These are phyloP conservation scores for Cornus suecica DNA, from an alignment of 148 eudicot genomes.

Conservation along the genomic window DNA sequence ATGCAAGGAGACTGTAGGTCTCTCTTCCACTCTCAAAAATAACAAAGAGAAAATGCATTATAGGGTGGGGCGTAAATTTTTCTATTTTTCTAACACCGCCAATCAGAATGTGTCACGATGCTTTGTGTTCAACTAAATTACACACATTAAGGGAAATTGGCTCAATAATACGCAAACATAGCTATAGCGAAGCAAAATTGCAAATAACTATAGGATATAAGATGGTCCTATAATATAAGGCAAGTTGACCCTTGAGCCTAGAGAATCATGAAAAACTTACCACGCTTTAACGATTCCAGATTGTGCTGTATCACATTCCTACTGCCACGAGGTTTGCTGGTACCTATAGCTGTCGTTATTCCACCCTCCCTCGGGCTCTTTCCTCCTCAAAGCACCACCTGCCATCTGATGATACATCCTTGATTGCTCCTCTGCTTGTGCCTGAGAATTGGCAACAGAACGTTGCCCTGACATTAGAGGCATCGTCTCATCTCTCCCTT, in stretches of 20 bases:
- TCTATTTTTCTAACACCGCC: neutral
- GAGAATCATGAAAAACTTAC: constrained; percentile 20
- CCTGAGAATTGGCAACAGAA: constrained; percentile 46
- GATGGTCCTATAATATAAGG: neutral
- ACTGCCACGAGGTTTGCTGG: constrained; percentile 78
- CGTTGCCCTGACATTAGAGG: constrained; percentile 41
- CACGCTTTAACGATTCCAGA: constrained; percentile 9
- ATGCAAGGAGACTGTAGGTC: no score
- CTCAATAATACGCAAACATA: neutral
- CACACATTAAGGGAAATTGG: neutral
- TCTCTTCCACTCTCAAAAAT: neutral
- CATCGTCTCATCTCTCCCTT: constrained; percentile 51
- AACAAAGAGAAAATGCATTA: neutral
- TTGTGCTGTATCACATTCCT: constrained; percentile 13
- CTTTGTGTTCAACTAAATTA: neutral
- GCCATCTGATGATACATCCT: constrained; percentile 53
- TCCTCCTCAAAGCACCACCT: constrained; percentile 65
- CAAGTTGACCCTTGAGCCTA: neutral
- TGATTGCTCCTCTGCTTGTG: constrained; percentile 58
- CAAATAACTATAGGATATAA: neutral
- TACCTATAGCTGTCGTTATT: constrained; percentile 49
- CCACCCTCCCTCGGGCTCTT: constrained; percentile 84
- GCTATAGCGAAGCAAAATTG: neutral
- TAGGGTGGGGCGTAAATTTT: no score
- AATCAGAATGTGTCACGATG: neutral